A percentile compares a stretch with the other conserved stretches of the same genome.
Evolutionary conservation across 805 yeast genomes (phyloP).

Genomic region (Cyberlindnera subsufficiens): DNA sequence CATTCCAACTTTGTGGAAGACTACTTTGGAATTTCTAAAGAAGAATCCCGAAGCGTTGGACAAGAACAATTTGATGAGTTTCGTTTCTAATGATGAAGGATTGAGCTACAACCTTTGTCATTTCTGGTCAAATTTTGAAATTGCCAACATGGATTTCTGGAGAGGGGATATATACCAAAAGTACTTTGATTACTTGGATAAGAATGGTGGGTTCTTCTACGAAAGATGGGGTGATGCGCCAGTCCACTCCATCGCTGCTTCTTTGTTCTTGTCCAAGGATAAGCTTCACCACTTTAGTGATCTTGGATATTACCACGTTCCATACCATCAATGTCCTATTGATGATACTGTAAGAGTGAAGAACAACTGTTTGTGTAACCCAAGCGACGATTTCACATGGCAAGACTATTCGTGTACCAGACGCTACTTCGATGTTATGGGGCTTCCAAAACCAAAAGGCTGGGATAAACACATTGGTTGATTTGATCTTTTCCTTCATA

Average conservation of each 20-base stretch:
- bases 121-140: slow-evolving; percentile 89
- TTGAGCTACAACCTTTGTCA: slow-evolving; percentile 74
- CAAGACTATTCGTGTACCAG: slow-evolving; percentile 66
- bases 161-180: slow-evolving; percentile 61
- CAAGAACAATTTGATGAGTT: slow-evolving; percentile 59
- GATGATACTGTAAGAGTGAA: slow-evolving; percentile 51
- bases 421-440: slow-evolving; percentile 51
- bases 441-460: slow-evolving; percentile 55
- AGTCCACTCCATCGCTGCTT: slow-evolving; percentile 81
- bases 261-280: slow-evolving; percentile 65
- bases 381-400: slow-evolving; percentile 70
- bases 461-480: slow-evolving; percentile 58
- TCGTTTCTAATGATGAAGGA: slow-evolving; percentile 69
- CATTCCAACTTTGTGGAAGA: slow-evolving; percentile 71
- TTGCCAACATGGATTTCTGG: slow-evolving; percentile 72
- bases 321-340: slow-evolving; percentile 75
- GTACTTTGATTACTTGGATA: slow-evolving; percentile 70
- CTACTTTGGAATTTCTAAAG: slow-evolving; percentile 55
- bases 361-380: slow-evolving; percentile 68
- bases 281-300: slow-evolving; percentile 78
- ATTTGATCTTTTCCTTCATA: neutral
- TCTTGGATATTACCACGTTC: slow-evolving; percentile 79
- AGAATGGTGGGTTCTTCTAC: slow-evolving; percentile 87
- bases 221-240: slow-evolving; percentile 97
- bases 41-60: slow-evolving; percentile 56